Evolutionary conservation across 2,329 filamentous ascomycete species (phyloP).

Genomic region (Colletotrichum sp.): DNA sequence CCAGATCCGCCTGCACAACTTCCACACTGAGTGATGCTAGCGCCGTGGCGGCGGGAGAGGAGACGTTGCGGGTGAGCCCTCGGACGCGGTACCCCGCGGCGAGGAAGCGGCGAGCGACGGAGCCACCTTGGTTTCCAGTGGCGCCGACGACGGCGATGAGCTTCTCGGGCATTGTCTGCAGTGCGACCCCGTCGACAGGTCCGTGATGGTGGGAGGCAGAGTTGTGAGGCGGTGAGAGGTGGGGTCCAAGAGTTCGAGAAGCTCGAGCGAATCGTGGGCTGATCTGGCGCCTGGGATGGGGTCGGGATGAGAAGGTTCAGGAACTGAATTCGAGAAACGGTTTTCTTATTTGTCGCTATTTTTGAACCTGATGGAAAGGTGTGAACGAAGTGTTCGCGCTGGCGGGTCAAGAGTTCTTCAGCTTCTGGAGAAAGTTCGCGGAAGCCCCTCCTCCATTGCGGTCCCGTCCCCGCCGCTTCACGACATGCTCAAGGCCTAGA

Average conservation of each 20-base stretch:
- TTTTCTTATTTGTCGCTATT: background rate
- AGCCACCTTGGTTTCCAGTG: constrained; percentile 58
- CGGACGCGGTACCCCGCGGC: constrained; percentile 48
- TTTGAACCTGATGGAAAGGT: background rate
- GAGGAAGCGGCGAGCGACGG: constrained; percentile 53
- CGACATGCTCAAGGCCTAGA: background rate
- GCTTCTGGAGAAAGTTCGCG: background rate
- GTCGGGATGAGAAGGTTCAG: background rate
- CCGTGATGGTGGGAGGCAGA: background rate
- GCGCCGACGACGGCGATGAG: constrained; percentile 51
- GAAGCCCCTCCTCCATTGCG: background rate
- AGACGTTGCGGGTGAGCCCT: constrained; percentile 50
- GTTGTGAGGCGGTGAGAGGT: background rate
- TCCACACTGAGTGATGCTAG: constrained; percentile 43
- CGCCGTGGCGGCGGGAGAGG: constrained; percentile 42
- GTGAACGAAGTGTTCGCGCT: background rate
- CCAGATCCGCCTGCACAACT: constrained; percentile 45
- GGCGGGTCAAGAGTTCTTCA: background rate
- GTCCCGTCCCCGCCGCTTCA: background rate
- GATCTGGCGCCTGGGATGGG: background rate
- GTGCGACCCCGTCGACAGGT: background rate
- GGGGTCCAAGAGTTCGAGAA: background rate
- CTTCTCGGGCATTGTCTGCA: constrained; percentile 24
- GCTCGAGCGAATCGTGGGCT: background rate
- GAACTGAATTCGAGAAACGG: background rate